Percentiles rank a stretch among this genome's conserved stretches.
These are phyloP conservation scores for Rhodosporidiobolus sp. DNA, from an alignment of 768 basidiomycete species.

Conservation along the genomic window DNA sequence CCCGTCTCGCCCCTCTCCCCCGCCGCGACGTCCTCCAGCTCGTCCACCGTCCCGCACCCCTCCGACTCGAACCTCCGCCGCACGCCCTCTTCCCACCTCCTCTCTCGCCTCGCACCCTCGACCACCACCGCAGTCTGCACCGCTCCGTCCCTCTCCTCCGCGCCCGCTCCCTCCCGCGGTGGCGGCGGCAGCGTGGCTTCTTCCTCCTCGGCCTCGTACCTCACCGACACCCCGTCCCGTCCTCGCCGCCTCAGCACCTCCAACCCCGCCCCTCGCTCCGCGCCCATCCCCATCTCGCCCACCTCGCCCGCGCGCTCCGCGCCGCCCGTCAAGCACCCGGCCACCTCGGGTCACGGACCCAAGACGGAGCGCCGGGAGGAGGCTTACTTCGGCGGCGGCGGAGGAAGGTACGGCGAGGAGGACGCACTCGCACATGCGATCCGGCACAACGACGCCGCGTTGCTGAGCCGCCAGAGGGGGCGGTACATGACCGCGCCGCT, in stretches of 20 bases:
- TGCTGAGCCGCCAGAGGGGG: background rate
- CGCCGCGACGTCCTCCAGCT: background rate
- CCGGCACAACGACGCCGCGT: background rate
- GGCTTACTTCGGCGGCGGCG: background rate
- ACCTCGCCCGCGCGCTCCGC: background rate
- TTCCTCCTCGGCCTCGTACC: too few relatives aligned
- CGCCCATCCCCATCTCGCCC: conserved; percentile 12
- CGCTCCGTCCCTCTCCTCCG: background rate
- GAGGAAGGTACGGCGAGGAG: too few relatives aligned
- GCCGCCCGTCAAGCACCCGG: background rate
- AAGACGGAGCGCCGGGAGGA: background rate
- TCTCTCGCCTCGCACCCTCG: background rate
- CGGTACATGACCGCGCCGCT: background rate
- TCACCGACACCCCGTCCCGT: too few relatives aligned
- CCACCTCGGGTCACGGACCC: too few relatives aligned
- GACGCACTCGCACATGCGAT: conserved; percentile 8
- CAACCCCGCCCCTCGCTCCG: too few relatives aligned
- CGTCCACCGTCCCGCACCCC: background rate
- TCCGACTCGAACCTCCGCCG: background rate
- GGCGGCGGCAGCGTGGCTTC: background rate
- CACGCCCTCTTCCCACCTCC: background rate
- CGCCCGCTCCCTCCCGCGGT: background rate
- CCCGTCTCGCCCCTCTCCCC: background rate
- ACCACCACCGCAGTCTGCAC: background rate
- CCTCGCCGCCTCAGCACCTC: too few relatives aligned